Percentiles rank a stretch among this genome's conserved stretches.
Evolutionary conservation across 148 eudicot genomes (phyloP).

Genomic region (Euryodendron excelsum): DNA sequence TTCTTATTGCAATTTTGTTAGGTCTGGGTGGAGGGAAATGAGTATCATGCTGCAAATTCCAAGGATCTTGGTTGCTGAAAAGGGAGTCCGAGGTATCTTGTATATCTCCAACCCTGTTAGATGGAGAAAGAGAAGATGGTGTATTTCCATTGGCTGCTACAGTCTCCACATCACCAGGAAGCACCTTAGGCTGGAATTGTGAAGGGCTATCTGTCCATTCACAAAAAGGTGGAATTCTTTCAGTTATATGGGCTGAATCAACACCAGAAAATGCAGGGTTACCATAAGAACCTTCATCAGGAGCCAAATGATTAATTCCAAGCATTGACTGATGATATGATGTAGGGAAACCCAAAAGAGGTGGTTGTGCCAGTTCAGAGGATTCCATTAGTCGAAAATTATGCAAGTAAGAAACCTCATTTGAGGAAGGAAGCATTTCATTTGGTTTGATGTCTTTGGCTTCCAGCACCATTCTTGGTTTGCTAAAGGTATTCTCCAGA

Average conservation of each 20-base stretch:
- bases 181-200: slow-evolving; percentile 28
- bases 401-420: slow-evolving; percentile 30
- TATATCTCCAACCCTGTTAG: slow-evolving; percentile 39
- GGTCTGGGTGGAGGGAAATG: slow-evolving; percentile 80
- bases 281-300: slow-evolving; percentile 25
- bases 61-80: slow-evolving; percentile 76
- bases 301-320: slow-evolving; percentile 26
- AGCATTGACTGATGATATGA: slow-evolving; percentile 22
- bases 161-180: slow-evolving; percentile 29
- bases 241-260: slow-evolving; percentile 33
- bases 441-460: slow-evolving; percentile 27
- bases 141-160: slow-evolving; percentile 22
- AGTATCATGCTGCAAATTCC: slow-evolving; percentile 59
- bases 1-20: slow-evolving; percentile 45
- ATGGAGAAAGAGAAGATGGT: slow-evolving; percentile 27
- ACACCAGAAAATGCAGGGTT: slow-evolving; percentile 32
- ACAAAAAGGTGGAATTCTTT: slow-evolving; percentile 29
- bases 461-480: slow-evolving; percentile 26
- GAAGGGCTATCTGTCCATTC: slow-evolving; percentile 41
- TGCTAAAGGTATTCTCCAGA: slow-evolving; percentile 10
- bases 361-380: slow-evolving; percentile 34
- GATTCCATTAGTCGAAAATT: slow-evolving; percentile 28
- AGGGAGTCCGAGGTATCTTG: slow-evolving; percentile 57
- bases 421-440: slow-evolving; percentile 28
- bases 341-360: slow-evolving; percentile 22